A percentile compares a stretch with the other conserved stretches of the same genome.
phyloP scores from a whole-genome alignment of 2,329 filamentous ascomycete genomes.

The Sporothrix schenckii region DNA sequence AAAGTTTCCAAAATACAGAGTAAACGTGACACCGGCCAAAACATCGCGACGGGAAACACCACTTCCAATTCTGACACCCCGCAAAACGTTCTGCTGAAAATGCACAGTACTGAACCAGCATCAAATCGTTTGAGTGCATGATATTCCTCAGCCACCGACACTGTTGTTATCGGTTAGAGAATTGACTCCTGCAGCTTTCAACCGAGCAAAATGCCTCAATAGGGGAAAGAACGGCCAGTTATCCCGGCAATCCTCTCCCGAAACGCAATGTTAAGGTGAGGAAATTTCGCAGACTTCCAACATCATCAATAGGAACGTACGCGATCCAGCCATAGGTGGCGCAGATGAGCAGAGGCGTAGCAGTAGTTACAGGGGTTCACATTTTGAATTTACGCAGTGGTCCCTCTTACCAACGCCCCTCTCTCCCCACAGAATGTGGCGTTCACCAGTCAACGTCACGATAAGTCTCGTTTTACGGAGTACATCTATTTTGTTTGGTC shows the following conservation, averaged over 20 bases:
- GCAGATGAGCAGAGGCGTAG: not conserved
- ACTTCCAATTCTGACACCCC: not conserved
- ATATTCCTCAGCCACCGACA: conserved; percentile 20
- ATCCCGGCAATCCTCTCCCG: conserved; percentile 31
- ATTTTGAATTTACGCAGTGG: not conserved
- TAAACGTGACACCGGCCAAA: not conserved
- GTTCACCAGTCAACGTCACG: conserved; percentile 17
- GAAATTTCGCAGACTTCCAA: conserved; percentile 6
- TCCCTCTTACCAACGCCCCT: conserved; percentile 1
- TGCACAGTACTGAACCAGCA: conserved; percentile 10
- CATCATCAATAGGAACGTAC: conserved; percentile 15
- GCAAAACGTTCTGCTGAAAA: not conserved
- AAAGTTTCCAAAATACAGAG: not conserved
- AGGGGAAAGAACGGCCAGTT: conserved; percentile 3
- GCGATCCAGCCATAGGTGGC: too few species aligned
- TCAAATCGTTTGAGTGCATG: conserved; percentile 28
- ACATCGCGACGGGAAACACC: not conserved
- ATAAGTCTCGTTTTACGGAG: conserved; percentile 31
- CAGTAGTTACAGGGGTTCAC: not conserved
- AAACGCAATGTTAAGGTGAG: conserved; percentile 11
- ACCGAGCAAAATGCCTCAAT: conserved; percentile 35
- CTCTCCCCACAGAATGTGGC: not conserved
- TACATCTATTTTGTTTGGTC: conserved; percentile 34
- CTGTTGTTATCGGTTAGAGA: conserved; percentile 25
- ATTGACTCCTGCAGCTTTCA: conserved; percentile 10